Base-by-base conservation (phyloP, 345 rosid species). In the Euphorbia pulcherrima region DNA sequence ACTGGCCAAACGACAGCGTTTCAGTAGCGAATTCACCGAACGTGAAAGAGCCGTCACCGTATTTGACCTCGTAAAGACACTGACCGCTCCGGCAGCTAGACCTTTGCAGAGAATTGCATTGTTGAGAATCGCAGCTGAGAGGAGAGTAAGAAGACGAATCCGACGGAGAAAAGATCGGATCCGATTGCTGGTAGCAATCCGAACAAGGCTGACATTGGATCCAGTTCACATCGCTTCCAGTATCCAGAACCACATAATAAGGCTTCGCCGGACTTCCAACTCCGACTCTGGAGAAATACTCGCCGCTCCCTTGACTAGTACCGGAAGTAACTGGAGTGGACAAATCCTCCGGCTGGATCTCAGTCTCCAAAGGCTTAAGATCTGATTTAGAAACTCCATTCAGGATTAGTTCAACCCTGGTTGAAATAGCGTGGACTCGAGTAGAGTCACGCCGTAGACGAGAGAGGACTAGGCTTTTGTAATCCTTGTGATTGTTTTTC, bases 31-130 rank as follows among this genome's bases (percentile, higher is more conserved):
- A 88, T 1, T 84, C 83, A 8, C 99, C 99, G 18, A 81, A 81
- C 0, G 97, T 91, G 75, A 63, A 94, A 7, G 99, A 94, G 5
- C 99, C 99, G 50, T 94, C 99, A 0, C 97, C 97, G 83, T 94
- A 94, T 16, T 86, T 81, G 6, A 90, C 97, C 77, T 89, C 92
- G 62, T 94, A 94, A 13, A 82, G 76, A 40, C 99, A 91, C 56
- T 57, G 66, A 46, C 78, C 77, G 6, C 71, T 54, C 3, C 83
- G 80, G 64, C 98, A 93, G 17, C 79, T 71, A 6, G 94, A 77
- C 41, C 65, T 78, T 37, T 84, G 82, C 30, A 93, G 86, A 53
- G 82, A 56, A 51, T 65, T 18, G 55, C 98, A 93, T 81, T 82
- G 87, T 12, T 68, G 69, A 26, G 92, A 61, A 1, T 70, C 51